Percentiles rank a stretch among this genome's conserved stretches.
Conservation (phyloP, 345 rosid species). For the Triadica sebifera region DNA sequence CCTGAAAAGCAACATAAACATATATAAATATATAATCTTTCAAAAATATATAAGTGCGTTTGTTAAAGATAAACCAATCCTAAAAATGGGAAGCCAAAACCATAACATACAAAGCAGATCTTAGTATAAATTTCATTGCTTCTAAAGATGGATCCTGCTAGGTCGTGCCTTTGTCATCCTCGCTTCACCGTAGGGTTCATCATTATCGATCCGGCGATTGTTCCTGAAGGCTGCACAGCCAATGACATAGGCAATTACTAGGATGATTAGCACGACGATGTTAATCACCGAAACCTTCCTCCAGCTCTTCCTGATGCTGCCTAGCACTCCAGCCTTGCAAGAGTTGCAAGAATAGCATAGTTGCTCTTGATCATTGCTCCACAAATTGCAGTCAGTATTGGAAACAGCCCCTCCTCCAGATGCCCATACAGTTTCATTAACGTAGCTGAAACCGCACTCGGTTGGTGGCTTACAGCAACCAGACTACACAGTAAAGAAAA, state of each 20-base stretch:
- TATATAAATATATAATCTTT: background rate
- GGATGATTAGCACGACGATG: constrained; percentile 68
- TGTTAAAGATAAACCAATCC: background rate
- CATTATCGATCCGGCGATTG: constrained; percentile 73
- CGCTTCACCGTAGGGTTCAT: constrained; percentile 72
- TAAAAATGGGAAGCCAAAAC: background rate
- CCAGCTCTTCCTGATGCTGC: constrained; percentile 86
- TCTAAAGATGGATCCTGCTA: constrained; percentile 30
- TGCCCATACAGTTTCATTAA: constrained; percentile 73
- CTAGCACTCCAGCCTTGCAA: constrained; percentile 93
- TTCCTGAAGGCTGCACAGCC: constrained; percentile 76
- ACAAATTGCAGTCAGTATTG: constrained; percentile 56
- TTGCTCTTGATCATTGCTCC: constrained; percentile 70
- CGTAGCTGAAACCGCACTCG: constrained; percentile 63
- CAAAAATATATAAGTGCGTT: background rate
- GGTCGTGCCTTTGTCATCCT: constrained; percentile 79
- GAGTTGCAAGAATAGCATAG: constrained; percentile 78
- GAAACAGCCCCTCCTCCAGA: constrained; percentile 35
- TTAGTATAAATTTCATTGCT: background rate
- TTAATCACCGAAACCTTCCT: constrained; percentile 87
- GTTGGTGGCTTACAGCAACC: constrained; percentile 98
- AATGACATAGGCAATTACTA: constrained; percentile 70
- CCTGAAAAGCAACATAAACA: background rate
- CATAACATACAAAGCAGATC: background rate
- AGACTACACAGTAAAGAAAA: constrained; percentile 41